Base-by-base conservation (phyloP, 345 rosid genomes). In the Rubroshorea leprosula region DNA sequence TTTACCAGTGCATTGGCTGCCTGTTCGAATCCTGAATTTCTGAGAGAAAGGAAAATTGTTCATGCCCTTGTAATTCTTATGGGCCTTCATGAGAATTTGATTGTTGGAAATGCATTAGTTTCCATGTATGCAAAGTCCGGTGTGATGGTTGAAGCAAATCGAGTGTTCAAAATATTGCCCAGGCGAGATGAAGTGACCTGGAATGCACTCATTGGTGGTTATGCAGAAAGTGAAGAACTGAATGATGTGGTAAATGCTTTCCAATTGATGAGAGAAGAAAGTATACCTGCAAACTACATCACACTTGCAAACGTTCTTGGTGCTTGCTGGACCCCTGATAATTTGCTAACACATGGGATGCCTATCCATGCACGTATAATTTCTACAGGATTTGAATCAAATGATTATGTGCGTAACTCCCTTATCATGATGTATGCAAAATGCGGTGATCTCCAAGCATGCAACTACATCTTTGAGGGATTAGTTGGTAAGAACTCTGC, bases 121-220 rank as follows among this genome's bases (percentile, higher is more conserved):
- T 74, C 92, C 8, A 68, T 91, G 77, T 88, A 91, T 55, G 86
- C 85, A 20, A 86, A 85, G 75, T 64, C 69, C 59, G 78, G 78
- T 12, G 21, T 52, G 77, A 88, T 78, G 84, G 55, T 22, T 23
- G 82, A 78, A 60, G 86, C 95, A 11, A 66, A 67, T 68, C 63
- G 55, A 57, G 85, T 81, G 53, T 84, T 86, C 59, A 46, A 70
- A 59, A 69, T 61, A 51, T 68, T 74, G 83, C 66, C 81, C 23
- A 71, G 54, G 64, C 74, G 62, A 66, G 81, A 84, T 56, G 62
- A 49, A 49, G 87, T 86, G 52, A 82, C 88, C 58, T 91, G 95
- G 88, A 91, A 88, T 81, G 92, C 96, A 46, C 79, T 86, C 38
- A 81, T 91, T 50, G 89, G 96, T 54, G 90, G 88, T 22, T 58